Conservation (phyloP, 2,329 filamentous ascomycete genomes). For the Xylariaceae sp. region DNA sequence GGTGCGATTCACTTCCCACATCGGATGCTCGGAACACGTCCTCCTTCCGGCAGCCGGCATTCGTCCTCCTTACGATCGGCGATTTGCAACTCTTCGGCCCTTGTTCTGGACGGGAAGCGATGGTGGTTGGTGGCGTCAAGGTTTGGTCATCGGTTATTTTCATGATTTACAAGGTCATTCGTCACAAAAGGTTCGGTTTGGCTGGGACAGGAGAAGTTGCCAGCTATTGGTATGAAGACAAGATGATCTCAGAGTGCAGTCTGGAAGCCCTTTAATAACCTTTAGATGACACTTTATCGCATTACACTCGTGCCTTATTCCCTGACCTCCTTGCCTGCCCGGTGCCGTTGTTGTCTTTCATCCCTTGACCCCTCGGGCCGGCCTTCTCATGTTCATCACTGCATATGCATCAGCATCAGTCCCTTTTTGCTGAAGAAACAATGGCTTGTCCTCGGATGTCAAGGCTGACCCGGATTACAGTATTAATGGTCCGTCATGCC, state of each 20-base stretch:
- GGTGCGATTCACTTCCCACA: slow-evolving; percentile 13
- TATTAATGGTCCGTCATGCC: background rate
- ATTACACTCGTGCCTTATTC: slow-evolving; percentile 11
- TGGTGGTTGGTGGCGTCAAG: slow-evolving; percentile 27
- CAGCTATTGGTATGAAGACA: slow-evolving; percentile 19
- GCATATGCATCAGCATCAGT: background rate
- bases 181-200: slow-evolving; percentile 20
- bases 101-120: slow-evolving; percentile 20
- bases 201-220: slow-evolving; percentile 16
- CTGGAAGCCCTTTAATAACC: slow-evolving; percentile 21
- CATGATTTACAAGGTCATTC: slow-evolving; percentile 16
- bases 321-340: slow-evolving; percentile 4
- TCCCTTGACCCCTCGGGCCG: background rate
- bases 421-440: background rate
- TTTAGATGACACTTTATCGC: slow-evolving; percentile 16
- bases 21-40: slow-evolving; percentile 9
- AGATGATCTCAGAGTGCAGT: slow-evolving; percentile 15
- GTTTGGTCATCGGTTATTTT: slow-evolving; percentile 22
- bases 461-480: slow-evolving; percentile 9
- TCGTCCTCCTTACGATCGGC: slow-evolving; percentile 19
- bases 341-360: slow-evolving; percentile 9
- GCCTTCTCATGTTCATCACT: background rate
- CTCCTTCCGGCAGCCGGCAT: slow-evolving; percentile 15
- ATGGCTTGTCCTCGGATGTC: background rate
- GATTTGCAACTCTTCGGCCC: slow-evolving; percentile 16